Base-by-base conservation (phyloP, 1,284 basidiomycete species). In the Ustilago xerochloae region DNA sequence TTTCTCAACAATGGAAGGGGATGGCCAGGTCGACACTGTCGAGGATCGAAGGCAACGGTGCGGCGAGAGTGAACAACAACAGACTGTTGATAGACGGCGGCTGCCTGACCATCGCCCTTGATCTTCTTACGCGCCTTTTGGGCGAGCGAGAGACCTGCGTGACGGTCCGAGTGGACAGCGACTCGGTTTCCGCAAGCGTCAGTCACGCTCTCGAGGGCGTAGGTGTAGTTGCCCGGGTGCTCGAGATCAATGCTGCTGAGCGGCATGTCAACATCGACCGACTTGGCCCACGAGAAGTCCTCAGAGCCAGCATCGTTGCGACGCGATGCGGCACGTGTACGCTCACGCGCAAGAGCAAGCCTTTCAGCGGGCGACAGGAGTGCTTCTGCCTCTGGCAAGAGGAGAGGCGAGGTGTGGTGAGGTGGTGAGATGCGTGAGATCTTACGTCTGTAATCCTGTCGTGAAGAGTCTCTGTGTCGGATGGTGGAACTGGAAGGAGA, bases 61-160 rank as follows among this genome's bases (percentile, higher is more conserved):
- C 93, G 91, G 22, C 90, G 89, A n/a, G 89, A 88, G 49, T 97
- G 87, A 32, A 97, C 90, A 8, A 89, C 87, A 57, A 93, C 88
- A 0, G 90, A 88, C 24, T 91, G 74, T 22, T 58, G 57, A 41
- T 60, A 52, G 6, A 50, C 49, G 24, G 56, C 20, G 5, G 53
- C 8, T 3, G 51, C 32, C 5, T 56, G 43, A 28, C 18, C 29
- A 8, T 41, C 51, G 52, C 61, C 64, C 30, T 66, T 73, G 51
- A 68, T 58, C 53, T 62, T 73, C 26, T 68, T 73, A 24, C 61
- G 60, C 5, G 70, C 64, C 53, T 73, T 73, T 22, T 73, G 64
- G 7, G 56, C 38, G 15, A 73, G 61, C 20, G 70, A 67, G 9
- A 66, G 57, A 15, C 46, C 38, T 2, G 55, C 10, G 6, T 53